Percentiles rank a stretch among this genome's conserved stretches.
These are phyloP conservation scores for Boletus semigastroideus DNA, from an alignment of 1,284 basidiomycete genomes.

Conservation along the genomic window DNA sequence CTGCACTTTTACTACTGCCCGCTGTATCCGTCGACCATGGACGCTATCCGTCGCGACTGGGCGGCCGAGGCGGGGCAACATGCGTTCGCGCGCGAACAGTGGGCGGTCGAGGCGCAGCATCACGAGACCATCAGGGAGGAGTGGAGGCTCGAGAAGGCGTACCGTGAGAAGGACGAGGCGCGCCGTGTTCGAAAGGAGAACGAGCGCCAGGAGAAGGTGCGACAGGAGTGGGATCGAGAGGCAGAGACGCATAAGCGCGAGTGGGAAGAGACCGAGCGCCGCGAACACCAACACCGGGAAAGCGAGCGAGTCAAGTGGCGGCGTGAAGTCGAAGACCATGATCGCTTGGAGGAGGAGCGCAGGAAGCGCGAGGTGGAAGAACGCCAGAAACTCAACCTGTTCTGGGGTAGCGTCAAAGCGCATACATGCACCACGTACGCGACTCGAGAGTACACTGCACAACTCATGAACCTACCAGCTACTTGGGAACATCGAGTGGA, in stretches of 20 bases:
- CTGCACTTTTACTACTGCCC: conserved; percentile 15
- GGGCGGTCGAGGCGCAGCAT: conserved; percentile 11
- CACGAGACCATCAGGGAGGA: background rate
- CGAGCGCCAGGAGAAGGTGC: conserved; percentile 12
- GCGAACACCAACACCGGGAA: conserved; percentile 8
- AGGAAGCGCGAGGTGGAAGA: conserved; percentile 16
- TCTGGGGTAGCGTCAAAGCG: conserved; percentile 20
- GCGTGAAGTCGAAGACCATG: conserved; percentile 14
- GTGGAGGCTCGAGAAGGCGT: conserved; percentile 15
- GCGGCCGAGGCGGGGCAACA: conserved; percentile 7
- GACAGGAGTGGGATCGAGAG: conserved; percentile 6
- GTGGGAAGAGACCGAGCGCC: conserved; percentile 4
- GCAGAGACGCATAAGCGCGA: background rate
- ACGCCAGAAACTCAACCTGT: conserved; percentile 23
- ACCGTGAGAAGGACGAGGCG: conserved; percentile 19
- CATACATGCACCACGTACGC: conserved; percentile 25
- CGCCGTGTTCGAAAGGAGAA: conserved; percentile 10
- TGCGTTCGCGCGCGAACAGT: background rate
- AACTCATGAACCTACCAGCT: conserved; percentile 23
- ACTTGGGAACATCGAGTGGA: conserved; percentile 22
- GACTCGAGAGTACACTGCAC: conserved; percentile 27
- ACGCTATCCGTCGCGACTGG: conserved; percentile 13
- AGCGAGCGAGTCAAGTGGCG: conserved; percentile 9
- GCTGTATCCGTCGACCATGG: conserved; percentile 9
- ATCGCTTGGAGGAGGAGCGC: conserved; percentile 10